Percentiles rank a stretch among this genome's conserved stretches.
Evolutionary conservation across 257 asterid species (phyloP).

Genomic region (Penstemon eatonii): DNA sequence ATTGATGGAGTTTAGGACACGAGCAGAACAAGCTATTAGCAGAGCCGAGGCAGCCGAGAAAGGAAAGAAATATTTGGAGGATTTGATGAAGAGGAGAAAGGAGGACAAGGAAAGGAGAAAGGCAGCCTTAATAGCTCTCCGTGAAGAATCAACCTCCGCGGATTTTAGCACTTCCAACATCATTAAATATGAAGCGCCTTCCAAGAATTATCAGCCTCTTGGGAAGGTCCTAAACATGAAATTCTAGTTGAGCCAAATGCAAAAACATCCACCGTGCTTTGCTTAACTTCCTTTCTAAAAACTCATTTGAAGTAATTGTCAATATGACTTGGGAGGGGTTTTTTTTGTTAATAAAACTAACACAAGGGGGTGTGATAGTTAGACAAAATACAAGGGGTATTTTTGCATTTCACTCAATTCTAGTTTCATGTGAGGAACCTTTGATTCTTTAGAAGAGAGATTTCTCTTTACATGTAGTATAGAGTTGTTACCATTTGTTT

Average conservation of each 20-base stretch:
- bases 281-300: too few species aligned
- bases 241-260: slow-evolving; percentile 33
- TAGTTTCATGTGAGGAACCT: too few species aligned
- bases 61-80: slow-evolving; percentile 50
- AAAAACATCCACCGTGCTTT: too few species aligned
- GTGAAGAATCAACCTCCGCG: slow-evolving; percentile 48
- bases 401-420: too few species aligned
- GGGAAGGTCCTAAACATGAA: slow-evolving; percentile 74
- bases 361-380: too few species aligned
- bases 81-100: slow-evolving; percentile 49
- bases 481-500: too few species aligned
- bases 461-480: too few species aligned
- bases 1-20: slow-evolving; percentile 53
- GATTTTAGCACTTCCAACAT: slow-evolving; percentile 26
- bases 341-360: too few species aligned
- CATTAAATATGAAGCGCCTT: slow-evolving; percentile 2
- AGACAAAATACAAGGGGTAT: too few species aligned
- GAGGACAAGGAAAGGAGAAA: slow-evolving; percentile 51
- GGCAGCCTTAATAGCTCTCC: slow-evolving; percentile 54
- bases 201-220: slow-evolving; percentile 57
- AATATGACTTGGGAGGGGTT: too few species aligned
- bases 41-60: slow-evolving; percentile 82
- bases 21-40: slow-evolving; percentile 81
- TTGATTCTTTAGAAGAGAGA: too few species aligned
- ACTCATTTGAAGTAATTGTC: too few species aligned